Evolutionary conservation across 208 protist genomes (phyloP), one percentile per base, ranked within the genome.

Genomic region (Acanthamoeba triangularis): DNA sequence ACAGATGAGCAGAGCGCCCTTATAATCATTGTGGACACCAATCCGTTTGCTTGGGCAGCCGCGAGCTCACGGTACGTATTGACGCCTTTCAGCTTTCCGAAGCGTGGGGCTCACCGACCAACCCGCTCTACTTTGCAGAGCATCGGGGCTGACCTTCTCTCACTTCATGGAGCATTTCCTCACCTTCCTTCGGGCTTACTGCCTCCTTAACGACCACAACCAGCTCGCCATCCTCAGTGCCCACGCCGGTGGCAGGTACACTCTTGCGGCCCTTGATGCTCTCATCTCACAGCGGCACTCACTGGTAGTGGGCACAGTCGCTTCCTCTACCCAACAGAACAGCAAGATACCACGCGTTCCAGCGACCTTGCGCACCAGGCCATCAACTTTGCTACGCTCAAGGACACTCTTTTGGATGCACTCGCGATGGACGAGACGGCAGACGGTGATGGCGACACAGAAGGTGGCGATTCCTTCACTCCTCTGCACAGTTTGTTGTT

Each of bases 121-220:
- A 56, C 16, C 52, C 52, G 16, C 52, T 56, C 52, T 18, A 56
- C 10, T 56, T 7, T 56, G 10, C 37, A 78, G n/a, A 44, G 33
- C 37, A 20, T 35, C 2, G 13, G 80, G 23, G 10, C 10, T 88
- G 1, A 23, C 28, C 14, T 88, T 88, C 30, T 33, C 41, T 0
- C 41, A 8, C 18, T 88, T 88, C 30, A 18, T 88, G 33, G 80
- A 88, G 14, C 80, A 88, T 44, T 65, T 88, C 28, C 30, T 63
- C 49, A 41, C 52, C 2, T 88, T 88, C 80, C 80, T 88, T 33
- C 41, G 52, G 6, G 80, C 80, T 20, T 88, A 65, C 80, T 65
- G 41, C 30, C 41, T 88, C 30, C 80, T 88, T 25, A 54, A 88
- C 80, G 80, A 54, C 49, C 80, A 59, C 80, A 88, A 88, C 49